Evolutionary conservation across 192 early-diverging fungal genomes (phyloP).

Genomic region (Chytriomyces sp.): DNA sequence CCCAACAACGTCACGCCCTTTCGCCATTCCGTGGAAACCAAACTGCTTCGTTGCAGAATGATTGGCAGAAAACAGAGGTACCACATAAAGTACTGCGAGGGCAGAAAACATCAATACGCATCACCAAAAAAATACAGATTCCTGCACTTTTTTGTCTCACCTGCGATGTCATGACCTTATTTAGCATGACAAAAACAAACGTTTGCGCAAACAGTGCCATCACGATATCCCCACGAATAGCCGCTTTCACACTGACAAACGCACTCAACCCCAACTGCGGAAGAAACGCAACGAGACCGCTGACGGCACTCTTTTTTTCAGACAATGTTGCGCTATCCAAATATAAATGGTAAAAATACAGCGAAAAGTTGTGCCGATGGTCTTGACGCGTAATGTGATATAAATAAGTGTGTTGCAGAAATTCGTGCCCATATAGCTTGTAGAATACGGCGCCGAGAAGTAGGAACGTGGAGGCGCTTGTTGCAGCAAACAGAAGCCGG

Average conservation of each 20-base stretch:
- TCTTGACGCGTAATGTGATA: conserved; percentile 96
- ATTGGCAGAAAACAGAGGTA: conserved; percentile 92
- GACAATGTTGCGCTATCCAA: conserved; percentile 53
- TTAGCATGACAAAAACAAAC: conserved; percentile 93
- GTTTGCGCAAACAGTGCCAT: conserved; percentile 93
- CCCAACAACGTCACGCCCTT: conserved; percentile 60
- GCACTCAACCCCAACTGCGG: conserved; percentile 78
- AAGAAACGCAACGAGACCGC: conserved; percentile 73
- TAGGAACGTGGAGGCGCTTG: conserved; percentile 49
- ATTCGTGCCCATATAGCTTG: conserved; percentile 76
- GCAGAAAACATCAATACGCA: not conserved
- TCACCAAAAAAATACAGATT: not conserved
- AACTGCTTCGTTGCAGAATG: conserved; percentile 70
- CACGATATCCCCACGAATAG: conserved; percentile 76
- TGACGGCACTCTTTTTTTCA: conserved; percentile 48
- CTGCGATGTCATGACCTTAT: conserved; percentile 97
- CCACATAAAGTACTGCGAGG: conserved; percentile 96
- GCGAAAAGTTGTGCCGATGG: conserved; percentile 98
- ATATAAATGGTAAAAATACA: conserved; percentile 97
- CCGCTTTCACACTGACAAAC: conserved; percentile 62
- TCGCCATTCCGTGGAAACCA: conserved; percentile 49
- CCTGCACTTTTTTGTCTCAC: too few species aligned
- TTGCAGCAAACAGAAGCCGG: conserved; percentile 49
- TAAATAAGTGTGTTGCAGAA: conserved; percentile 88
- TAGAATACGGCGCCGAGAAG: conserved; percentile 43